Percentiles rank a stretch among this genome's conserved stretches.
phyloP scores from a whole-genome alignment of 1,139 yeast species.

The Zhuliangozyma parablackwelliae region DNA sequence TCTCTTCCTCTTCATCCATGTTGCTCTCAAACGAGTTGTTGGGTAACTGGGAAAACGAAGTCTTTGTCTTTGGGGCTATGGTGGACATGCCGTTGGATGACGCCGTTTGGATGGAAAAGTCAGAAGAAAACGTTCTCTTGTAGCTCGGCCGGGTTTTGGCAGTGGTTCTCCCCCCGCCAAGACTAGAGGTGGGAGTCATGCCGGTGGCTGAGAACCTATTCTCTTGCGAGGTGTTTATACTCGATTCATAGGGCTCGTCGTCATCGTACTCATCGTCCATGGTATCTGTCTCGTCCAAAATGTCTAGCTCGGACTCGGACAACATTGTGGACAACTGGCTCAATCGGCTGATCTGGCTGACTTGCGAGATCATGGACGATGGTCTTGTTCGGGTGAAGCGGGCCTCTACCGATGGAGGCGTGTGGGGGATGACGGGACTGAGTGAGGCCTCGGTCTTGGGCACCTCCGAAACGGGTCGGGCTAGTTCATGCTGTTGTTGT shows the following conservation, averaged over 20 bases:
- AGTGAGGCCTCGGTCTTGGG: no score
- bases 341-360: slow-evolving; percentile 50
- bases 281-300: slow-evolving; percentile 44
- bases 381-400: slow-evolving; percentile 44
- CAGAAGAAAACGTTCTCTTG: slow-evolving; percentile 33
- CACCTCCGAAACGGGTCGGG: no score
- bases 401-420: slow-evolving; percentile 9
- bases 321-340: slow-evolving; percentile 55
- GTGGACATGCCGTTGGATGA: slow-evolving; percentile 21
- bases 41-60: slow-evolving; percentile 32
- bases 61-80: slow-evolving; percentile 17
- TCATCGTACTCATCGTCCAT: slow-evolving; percentile 41
- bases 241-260: slow-evolving; percentile 30
- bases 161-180: slow-evolving; percentile 2
- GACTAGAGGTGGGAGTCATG: slow-evolving; percentile 8
- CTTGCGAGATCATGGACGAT: slow-evolving; percentile 61
- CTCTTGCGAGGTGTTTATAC: slow-evolving; percentile 27
- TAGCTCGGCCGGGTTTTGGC: slow-evolving; percentile 28
- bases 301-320: slow-evolving; percentile 43
- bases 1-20: no score
- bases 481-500: no score
- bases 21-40: slow-evolving; percentile 39
- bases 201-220: slow-evolving; percentile 5
- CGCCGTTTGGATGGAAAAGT: slow-evolving; percentile 31
- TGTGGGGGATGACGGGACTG: slow-evolving; percentile 4